phyloP scores from a whole-genome alignment of 2,329 filamentous ascomycete species.

The Trichoderma gracile region DNA sequence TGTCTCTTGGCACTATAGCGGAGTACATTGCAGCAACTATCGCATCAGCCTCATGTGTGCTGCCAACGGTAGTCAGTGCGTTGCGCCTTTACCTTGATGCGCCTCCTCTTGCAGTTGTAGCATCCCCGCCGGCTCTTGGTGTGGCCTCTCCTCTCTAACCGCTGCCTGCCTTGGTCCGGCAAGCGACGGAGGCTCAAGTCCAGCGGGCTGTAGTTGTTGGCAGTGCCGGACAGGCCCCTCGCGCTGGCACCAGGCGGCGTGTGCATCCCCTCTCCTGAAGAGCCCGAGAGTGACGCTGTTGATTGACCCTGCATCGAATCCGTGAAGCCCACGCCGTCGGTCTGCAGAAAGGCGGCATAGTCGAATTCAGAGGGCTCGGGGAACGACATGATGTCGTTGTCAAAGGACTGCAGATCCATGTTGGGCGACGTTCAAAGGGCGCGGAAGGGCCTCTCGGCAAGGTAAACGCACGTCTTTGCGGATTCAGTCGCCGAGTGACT shows the following conservation, averaged over 20 bases:
- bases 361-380: conserved; percentile 41
- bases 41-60: not conserved
- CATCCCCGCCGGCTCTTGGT: conserved; percentile 67
- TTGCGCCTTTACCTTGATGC: conserved; percentile 56
- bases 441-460: not conserved
- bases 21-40: not conserved
- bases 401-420: conserved; percentile 38
- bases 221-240: conserved; percentile 31
- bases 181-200: conserved; percentile 28
- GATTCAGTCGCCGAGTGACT: conserved; percentile 16
- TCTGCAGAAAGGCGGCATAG: conserved; percentile 43
- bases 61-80: not conserved
- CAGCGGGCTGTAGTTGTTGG: conserved; percentile 9
- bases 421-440: not conserved
- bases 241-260: conserved; percentile 37
- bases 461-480: not conserved
- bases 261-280: conserved; percentile 32
- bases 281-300: conserved; percentile 33
- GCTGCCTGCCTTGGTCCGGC: conserved; percentile 38
- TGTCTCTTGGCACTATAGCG: conserved; percentile 63
- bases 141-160: conserved; percentile 60
- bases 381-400: conserved; percentile 36
- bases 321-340: conserved; percentile 32
- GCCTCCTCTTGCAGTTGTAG: conserved; percentile 66
- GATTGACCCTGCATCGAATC: conserved; percentile 23